These are phyloP conservation scores for Ceratocystis destructans DNA, from an alignment of 2,329 filamentous ascomycete genomes.

Conservation along the genomic window DNA sequence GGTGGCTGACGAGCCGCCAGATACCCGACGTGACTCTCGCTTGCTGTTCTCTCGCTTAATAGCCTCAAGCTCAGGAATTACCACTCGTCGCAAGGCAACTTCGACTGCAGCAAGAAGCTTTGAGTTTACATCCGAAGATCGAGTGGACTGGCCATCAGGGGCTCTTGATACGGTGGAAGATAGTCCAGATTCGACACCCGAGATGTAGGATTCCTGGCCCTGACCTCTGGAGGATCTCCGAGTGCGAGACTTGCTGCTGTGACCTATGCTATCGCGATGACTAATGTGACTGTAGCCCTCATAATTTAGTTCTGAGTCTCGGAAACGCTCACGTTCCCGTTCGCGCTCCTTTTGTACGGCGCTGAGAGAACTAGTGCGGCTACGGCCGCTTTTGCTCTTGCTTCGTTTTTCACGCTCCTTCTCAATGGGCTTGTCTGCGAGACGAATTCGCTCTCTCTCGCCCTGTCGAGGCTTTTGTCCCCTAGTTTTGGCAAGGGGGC, in stretches of 20 bases:
- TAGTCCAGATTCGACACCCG: constrained; percentile 41
- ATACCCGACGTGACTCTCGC: constrained; percentile 52
- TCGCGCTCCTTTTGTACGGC: constrained; percentile 21
- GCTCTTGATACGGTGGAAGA: constrained; percentile 41
- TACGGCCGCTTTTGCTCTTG: constrained; percentile 26
- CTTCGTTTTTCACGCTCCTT: constrained; percentile 36
- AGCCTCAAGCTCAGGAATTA: constrained; percentile 80
- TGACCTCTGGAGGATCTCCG: constrained; percentile 31
- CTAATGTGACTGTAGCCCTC: constrained; percentile 14
- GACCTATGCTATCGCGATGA: constrained; percentile 15
- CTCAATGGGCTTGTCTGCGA: constrained; percentile 23
- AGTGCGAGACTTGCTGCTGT: constrained; percentile 12
- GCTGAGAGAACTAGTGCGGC: constrained; percentile 25
- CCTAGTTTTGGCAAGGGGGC: constrained; percentile 23
- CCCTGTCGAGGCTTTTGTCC: constrained; percentile 33
- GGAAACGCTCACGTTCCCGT: constrained; percentile 5
- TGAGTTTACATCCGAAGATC: constrained; percentile 59
- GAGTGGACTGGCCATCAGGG: constrained; percentile 42
- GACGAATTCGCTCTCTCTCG: constrained; percentile 20
- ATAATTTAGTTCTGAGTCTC: constrained; percentile 6
- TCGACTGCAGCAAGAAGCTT: constrained; percentile 84
- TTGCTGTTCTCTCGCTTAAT: constrained; percentile 82
- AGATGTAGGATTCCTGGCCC: constrained; percentile 39
- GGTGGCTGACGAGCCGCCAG: constrained; percentile 43
- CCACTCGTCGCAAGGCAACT: constrained; percentile 78